Evolutionary conservation across 169 alveolate species (phyloP).

Genomic region (Theileria luwenshuni): DNA sequence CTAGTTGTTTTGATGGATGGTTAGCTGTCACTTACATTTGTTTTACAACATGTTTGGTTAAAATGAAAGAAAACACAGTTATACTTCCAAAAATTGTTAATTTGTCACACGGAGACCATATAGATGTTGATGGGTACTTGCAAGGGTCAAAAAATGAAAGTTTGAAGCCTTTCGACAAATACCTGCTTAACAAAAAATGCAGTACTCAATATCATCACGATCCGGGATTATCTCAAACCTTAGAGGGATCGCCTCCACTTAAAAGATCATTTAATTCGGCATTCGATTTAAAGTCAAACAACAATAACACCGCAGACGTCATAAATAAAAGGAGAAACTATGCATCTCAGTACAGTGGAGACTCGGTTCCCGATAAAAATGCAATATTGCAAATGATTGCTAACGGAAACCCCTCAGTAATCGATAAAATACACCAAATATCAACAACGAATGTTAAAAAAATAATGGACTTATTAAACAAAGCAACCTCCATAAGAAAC

Average conservation of each 20-base stretch:
- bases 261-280: slow-evolving; percentile 14
- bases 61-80: slow-evolving; percentile 7
- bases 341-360: neutral
- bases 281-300: no score
- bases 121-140: neutral
- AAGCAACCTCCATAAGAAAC: slow-evolving; percentile 33
- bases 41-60: neutral
- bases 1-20: no score
- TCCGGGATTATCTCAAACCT: no score
- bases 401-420: neutral
- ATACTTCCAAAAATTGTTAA: neutral
- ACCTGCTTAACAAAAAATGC: slow-evolving; percentile 10
- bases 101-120: neutral
- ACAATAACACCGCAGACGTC: no score
- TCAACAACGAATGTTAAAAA: slow-evolving; percentile 13
- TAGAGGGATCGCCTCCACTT: no score
- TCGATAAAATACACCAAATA: neutral
- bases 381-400: slow-evolving; percentile 4
- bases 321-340: slow-evolving; percentile 8
- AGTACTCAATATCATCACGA: neutral
- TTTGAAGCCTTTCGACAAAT: slow-evolving; percentile 11
- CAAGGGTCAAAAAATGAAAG: slow-evolving; percentile 2
- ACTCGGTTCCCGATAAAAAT: neutral
- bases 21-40: slow-evolving; percentile 4
- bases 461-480: slow-evolving; percentile 42